A percentile compares a stretch with the other conserved stretches of the same genome.
These are phyloP conservation scores for Otatea glauca DNA, from an alignment of 176 grass and related monocot species.

Conservation along the genomic window DNA sequence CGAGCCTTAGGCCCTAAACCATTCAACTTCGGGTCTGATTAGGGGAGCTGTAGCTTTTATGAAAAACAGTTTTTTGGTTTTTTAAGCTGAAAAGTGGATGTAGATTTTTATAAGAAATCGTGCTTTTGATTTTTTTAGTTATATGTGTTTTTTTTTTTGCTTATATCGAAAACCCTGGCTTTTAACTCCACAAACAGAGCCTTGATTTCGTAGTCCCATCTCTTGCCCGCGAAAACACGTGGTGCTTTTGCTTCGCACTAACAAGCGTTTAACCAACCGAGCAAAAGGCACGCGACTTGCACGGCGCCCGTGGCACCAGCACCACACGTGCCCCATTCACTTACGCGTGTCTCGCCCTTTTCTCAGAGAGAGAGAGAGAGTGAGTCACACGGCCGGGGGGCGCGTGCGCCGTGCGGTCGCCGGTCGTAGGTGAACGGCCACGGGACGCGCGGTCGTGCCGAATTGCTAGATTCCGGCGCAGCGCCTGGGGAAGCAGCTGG, in stretches of 20 bases:
- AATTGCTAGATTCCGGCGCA: slow-evolving; percentile 39
- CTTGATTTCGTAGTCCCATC: slow-evolving; percentile 12
- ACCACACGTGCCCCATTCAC: background rate
- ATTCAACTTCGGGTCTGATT: too few relatives aligned
- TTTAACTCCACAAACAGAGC: too few relatives aligned
- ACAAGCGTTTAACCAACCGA: background rate
- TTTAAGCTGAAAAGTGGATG: too few relatives aligned
- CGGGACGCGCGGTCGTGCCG: slow-evolving; percentile 32
- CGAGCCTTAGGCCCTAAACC: too few relatives aligned
- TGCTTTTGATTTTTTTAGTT: too few relatives aligned
- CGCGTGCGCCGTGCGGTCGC: slow-evolving; percentile 3
- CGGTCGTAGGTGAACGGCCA: slow-evolving; percentile 47
- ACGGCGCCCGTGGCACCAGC: slow-evolving; percentile 12
- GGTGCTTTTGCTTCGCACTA: background rate
- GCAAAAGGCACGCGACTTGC: background rate
- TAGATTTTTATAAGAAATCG: too few relatives aligned
- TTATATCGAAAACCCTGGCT: too few relatives aligned
- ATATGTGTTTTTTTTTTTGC: too few relatives aligned
- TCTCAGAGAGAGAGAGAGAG: background rate
- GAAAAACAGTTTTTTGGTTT: too few relatives aligned
- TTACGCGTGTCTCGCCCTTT: background rate
- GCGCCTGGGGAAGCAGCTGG: background rate
- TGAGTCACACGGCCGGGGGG: slow-evolving; percentile 10
- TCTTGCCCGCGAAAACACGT: slow-evolving; percentile 17
- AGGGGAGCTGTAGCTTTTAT: too few relatives aligned